Percentiles rank a stretch among this genome's conserved stretches.
Conservation (phyloP, 306 rosid species). For the Castanea sativa region DNA sequence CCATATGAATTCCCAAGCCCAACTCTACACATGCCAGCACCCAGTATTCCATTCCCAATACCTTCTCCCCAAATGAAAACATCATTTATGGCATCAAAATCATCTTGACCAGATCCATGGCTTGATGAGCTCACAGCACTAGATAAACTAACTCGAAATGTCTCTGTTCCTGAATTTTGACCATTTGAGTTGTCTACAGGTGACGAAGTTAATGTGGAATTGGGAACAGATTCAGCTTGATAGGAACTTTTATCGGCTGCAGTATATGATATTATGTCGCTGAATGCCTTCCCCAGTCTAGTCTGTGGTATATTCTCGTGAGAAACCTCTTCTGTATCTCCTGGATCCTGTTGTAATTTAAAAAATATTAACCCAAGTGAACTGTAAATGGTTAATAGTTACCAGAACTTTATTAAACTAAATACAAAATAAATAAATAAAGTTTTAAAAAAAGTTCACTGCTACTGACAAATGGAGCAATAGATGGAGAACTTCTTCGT, state of each 20-base stretch:
- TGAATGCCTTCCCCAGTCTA: conserved; percentile 77
- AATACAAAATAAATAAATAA: conserved; percentile 7
- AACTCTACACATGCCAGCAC: conserved; percentile 62
- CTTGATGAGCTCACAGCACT: conserved; percentile 97
- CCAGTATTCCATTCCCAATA: conserved; percentile 66
- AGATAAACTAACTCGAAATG: conserved; percentile 79
- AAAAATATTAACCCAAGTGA: conserved; percentile 11
- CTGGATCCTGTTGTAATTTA: conserved; percentile 60
- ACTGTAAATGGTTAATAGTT: conserved; percentile 18
- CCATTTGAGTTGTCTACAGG: conserved; percentile 65
- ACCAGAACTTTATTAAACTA: conserved; percentile 23
- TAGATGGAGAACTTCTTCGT: conserved; percentile 56
- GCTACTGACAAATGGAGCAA: conserved; percentile 63
- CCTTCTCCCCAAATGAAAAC: conserved; percentile 91
- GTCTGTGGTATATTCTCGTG: conserved; percentile 45
- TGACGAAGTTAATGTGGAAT: conserved; percentile 48
- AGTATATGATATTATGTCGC: conserved; percentile 67
- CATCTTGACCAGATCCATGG: conserved; percentile 82
- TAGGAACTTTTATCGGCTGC: conserved; percentile 43
- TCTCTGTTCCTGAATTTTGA: conserved; percentile 70
- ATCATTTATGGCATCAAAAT: conserved; percentile 78
- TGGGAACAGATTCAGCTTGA: conserved; percentile 50
- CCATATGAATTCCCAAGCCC: conserved; percentile 37
- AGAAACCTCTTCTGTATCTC: conserved; percentile 47
- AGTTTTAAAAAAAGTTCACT: not conserved